These are phyloP conservation scores for Protomyces gravidus DNA, from an alignment of 1,139 yeast species.

Conservation along the genomic window DNA sequence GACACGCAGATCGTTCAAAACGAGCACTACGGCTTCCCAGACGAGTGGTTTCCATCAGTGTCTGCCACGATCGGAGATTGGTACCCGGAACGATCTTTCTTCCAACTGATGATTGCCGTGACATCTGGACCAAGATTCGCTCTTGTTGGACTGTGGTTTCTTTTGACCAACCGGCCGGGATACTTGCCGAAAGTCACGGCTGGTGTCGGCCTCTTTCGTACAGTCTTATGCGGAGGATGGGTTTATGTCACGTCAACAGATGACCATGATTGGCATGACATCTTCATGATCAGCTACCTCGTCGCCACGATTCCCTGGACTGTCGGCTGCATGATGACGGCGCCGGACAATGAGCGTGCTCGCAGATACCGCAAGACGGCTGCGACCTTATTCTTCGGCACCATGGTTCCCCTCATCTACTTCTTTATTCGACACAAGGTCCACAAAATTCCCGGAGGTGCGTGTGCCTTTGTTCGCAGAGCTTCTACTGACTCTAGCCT, in stretches of 20 bases:
- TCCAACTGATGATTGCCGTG: slow-evolving; percentile 64
- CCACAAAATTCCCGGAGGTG: slow-evolving; percentile 67
- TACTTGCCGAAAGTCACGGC: slow-evolving; percentile 48
- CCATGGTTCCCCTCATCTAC: slow-evolving; percentile 75
- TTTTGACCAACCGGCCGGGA: slow-evolving; percentile 43
- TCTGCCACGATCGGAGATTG: slow-evolving; percentile 96
- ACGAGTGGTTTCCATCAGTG: slow-evolving; percentile 97
- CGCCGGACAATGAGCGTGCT: slow-evolving; percentile 50
- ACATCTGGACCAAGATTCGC: slow-evolving; percentile 76
- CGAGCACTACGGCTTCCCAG: slow-evolving; percentile 83
- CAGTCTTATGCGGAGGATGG: slow-evolving; percentile 98
- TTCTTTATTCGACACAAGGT: slow-evolving; percentile 93
- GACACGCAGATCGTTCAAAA: slow-evolving; percentile 65
- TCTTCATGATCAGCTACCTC: slow-evolving; percentile 87
- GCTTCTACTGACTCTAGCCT: slow-evolving; percentile 47
- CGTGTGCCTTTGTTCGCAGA: not conserved
- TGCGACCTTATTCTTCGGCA: slow-evolving; percentile 60
- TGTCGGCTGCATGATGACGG: slow-evolving; percentile 53
- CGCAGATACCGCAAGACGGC: slow-evolving; percentile 54
- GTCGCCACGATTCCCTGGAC: slow-evolving; percentile 92
- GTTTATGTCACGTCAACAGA: slow-evolving; percentile 94
- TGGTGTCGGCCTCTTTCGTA: slow-evolving; percentile 66
- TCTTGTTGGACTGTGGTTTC: slow-evolving; percentile 58
- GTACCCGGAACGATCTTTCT: slow-evolving; percentile 89
- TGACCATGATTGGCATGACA: slow-evolving; percentile 93